Base-by-base conservation (phyloP, 2,329 filamentous ascomycete genomes). In the Penicillium oxalicum region DNA sequence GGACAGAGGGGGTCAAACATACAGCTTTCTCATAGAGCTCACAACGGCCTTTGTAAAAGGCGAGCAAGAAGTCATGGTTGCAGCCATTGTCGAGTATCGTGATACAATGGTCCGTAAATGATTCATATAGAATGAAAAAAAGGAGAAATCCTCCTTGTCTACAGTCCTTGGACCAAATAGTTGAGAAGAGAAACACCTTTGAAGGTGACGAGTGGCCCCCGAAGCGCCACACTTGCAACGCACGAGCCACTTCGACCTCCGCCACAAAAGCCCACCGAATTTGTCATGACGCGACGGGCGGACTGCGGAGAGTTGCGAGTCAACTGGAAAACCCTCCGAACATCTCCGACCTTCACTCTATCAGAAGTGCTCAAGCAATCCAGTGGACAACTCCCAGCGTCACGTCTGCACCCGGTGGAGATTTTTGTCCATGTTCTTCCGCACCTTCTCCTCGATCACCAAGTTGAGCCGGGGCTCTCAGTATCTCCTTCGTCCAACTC, bases 11-110 rank as follows among this genome's bases (percentile, higher is more conserved):
- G 18, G 46, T 46, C 45, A 57, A 41, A 38, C 84, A 67, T 72
- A 91, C 85, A 95, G 75, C 67, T 80, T 84, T 62, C 80, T 81
- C 86, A 95, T 91, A 8, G 88, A 84, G 60, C 77, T 75, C 49
- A 94, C 85, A 43, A 94, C 89, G 7, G 80, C 79, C 62, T 72
- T 70, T 3, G 82, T 82, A 65, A 86, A 87, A 4, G 81, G 82
- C 50, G 80, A 81, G 37, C 71, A 66, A 40, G 67, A 60, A 28
- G 68, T 61, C 8, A 58, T 52, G 26, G 54, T 47, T 7, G 61
- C 60, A 48, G 64, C 57, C 68, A 71, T 72, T 47, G 60, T 64
- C 48, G 60, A 65, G 39, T 56, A 61, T 12, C 53, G 53, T 45
- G 60, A 59, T 24, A 50, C 36, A 45, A 58, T 37, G 27, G 43